A percentile compares a stretch with the other conserved stretches of the same genome.
phyloP scores from a whole-genome alignment of 352 stramenopile species.

The Aphanomyces stellatus region DNA sequence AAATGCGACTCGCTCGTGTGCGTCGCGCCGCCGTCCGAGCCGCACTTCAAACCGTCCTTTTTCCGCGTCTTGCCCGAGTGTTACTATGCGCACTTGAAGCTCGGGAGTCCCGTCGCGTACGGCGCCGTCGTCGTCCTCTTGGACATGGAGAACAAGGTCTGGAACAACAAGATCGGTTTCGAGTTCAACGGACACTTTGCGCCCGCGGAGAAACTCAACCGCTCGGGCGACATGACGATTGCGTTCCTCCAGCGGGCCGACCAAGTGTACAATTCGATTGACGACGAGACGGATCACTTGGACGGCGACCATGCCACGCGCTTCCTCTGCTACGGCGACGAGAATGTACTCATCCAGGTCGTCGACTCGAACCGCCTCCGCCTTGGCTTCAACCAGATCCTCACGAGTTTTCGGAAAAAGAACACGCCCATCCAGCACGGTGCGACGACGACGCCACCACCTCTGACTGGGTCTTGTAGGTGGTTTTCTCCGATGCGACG shows the following conservation, averaged over 20 bases:
- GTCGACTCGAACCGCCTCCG: constrained; percentile 70
- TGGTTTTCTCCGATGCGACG: constrained; percentile 65
- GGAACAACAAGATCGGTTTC: constrained; percentile 84
- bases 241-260: constrained; percentile 51
- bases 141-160: constrained; percentile 49
- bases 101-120: constrained; percentile 65
- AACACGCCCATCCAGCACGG: constrained; percentile 43
- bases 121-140: constrained; percentile 76
- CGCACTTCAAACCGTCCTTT: constrained; percentile 38
- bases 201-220: constrained; percentile 39
- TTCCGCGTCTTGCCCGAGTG: constrained; percentile 64
- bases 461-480: constrained; percentile 14
- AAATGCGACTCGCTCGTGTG: constrained; percentile 63
- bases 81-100: constrained; percentile 27
- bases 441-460: neutral
- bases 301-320: neutral
- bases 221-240: constrained; percentile 69
- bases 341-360: constrained; percentile 70
- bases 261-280: constrained; percentile 24
- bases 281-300: neutral
- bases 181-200: constrained; percentile 77
- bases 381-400: constrained; percentile 77
- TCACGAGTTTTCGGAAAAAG: constrained; percentile 71
- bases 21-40: constrained; percentile 41
- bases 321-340: constrained; percentile 70